A percentile compares a stretch with the other conserved stretches of the same genome.
Evolutionary conservation across 2,329 filamentous ascomycete genomes (phyloP).

Genomic region (Claviceps sp.): DNA sequence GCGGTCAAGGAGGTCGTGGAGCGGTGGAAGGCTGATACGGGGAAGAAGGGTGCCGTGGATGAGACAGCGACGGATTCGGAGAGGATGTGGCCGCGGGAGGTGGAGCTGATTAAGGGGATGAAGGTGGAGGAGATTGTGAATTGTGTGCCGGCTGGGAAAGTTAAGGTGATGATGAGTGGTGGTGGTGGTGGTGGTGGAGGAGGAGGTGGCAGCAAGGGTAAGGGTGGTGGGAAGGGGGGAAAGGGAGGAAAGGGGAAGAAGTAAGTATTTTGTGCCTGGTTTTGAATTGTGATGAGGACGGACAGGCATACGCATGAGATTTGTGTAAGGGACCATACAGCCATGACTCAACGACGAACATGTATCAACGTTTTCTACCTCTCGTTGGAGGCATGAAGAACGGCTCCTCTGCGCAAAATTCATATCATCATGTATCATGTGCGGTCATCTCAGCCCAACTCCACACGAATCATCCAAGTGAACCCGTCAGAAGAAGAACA

Average conservation of each 20-base stretch:
- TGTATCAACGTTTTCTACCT: no score
- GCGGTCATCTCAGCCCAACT: no score
- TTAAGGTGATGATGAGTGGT: slow-evolving; percentile 63
- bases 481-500: neutral
- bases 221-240: slow-evolving; percentile 10
- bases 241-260: neutral
- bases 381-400: no score
- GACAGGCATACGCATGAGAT: no score
- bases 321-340: no score
- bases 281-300: neutral
- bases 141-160: slow-evolving; percentile 64
- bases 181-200: slow-evolving; percentile 28
- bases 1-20: slow-evolving; percentile 83
- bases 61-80: slow-evolving; percentile 50
- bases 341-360: no score
- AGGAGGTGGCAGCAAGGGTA: slow-evolving; percentile 20
- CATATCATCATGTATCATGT: no score
- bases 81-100: slow-evolving; percentile 71
- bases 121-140: slow-evolving; percentile 76
- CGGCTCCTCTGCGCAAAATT: no score
- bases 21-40: slow-evolving; percentile 57
- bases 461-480: no score
- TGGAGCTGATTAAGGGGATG: slow-evolving; percentile 69
- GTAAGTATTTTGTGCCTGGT: neutral
- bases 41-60: slow-evolving; percentile 45